A percentile compares a stretch with the other conserved stretches of the same genome.
These are phyloP conservation scores for Phialemonium atrogriseum DNA, from an alignment of 2,329 filamentous ascomycete genomes.

Conservation along the genomic window DNA sequence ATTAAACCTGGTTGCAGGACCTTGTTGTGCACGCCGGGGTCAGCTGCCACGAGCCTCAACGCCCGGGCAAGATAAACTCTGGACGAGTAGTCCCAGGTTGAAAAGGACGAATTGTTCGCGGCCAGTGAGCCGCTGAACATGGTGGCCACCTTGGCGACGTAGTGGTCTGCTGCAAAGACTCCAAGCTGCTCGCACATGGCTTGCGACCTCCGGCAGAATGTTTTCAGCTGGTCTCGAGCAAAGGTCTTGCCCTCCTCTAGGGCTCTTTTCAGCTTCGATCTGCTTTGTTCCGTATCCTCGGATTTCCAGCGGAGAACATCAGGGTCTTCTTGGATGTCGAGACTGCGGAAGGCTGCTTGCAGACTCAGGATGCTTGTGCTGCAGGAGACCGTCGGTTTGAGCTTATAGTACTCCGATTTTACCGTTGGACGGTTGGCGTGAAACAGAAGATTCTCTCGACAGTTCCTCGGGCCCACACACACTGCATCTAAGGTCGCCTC, in stretches of 20 bases:
- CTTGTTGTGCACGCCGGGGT: no score
- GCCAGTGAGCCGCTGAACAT: conserved; percentile 17
- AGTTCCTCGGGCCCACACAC: conserved; percentile 56
- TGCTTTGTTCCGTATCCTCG: conserved; percentile 30
- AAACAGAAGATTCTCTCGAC: conserved; percentile 59
- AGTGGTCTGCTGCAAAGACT: conserved; percentile 58
- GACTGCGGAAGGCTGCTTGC: conserved; percentile 22
- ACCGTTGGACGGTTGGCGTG: conserved; percentile 57
- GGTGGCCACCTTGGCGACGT: conserved; percentile 41
- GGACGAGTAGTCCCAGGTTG: conserved; percentile 1
- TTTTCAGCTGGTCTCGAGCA: conserved; percentile 44
- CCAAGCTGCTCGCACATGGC: conserved; percentile 54
- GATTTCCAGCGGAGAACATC: conserved; percentile 37
- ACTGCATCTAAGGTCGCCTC: conserved; percentile 62
- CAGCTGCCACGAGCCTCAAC: no score
- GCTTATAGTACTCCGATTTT: no score
- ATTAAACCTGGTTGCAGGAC: no score
- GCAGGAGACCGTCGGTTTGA: no score
- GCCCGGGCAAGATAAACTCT: conserved; percentile 1
- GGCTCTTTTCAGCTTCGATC: conserved; percentile 25
- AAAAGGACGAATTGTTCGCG: conserved; percentile 1
- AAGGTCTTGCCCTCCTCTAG: conserved; percentile 37
- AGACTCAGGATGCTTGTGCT: conserved; percentile 34
- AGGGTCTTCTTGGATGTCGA: conserved; percentile 54
- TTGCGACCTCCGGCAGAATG: conserved; percentile 38